Percentiles rank a stretch among this genome's conserved stretches.
Evolutionary conservation across 129 eudicot genomes (phyloP).

Genomic region (Tanacetum coccineum): DNA sequence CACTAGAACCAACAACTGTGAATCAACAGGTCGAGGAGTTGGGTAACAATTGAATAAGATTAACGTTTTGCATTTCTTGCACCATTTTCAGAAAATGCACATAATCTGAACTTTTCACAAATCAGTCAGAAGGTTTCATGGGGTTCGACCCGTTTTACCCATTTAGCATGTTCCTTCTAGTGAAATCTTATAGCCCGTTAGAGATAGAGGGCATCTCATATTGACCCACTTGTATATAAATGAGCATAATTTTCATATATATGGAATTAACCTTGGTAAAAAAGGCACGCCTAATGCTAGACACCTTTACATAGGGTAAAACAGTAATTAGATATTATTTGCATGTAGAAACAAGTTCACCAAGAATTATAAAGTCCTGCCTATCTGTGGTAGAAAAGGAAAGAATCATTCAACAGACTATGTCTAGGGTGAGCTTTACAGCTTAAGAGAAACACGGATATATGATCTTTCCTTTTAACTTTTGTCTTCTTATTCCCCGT

Average conservation of each 20-base stretch:
- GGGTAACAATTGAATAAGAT: too few relatives aligned
- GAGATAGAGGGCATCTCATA: constrained; percentile 3
- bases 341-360: neutral
- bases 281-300: too few relatives aligned
- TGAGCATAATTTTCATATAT: neutral
- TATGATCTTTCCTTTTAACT: neutral
- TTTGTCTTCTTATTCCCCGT: too few relatives aligned
- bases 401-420: neutral
- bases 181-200: neutral
- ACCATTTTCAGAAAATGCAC: too few relatives aligned
- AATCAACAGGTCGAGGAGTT: neutral
- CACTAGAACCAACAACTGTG: neutral
- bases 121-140: too few relatives aligned
- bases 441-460: neutral
- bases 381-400: neutral
- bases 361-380: neutral
- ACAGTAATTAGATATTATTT: too few relatives aligned
- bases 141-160: neutral
- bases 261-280: too few relatives aligned
- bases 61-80: too few relatives aligned
- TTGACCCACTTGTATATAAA: neutral
- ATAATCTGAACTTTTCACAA: too few relatives aligned
- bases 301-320: too few relatives aligned
- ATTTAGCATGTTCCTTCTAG: neutral
- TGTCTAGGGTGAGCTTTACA: neutral